A percentile compares a stretch with the other conserved stretches of the same genome.
These are phyloP conservation scores for Phaeosphaeriaceae sp. DNA, from an alignment of 2,329 filamentous ascomycete genomes.

Conservation along the genomic window DNA sequence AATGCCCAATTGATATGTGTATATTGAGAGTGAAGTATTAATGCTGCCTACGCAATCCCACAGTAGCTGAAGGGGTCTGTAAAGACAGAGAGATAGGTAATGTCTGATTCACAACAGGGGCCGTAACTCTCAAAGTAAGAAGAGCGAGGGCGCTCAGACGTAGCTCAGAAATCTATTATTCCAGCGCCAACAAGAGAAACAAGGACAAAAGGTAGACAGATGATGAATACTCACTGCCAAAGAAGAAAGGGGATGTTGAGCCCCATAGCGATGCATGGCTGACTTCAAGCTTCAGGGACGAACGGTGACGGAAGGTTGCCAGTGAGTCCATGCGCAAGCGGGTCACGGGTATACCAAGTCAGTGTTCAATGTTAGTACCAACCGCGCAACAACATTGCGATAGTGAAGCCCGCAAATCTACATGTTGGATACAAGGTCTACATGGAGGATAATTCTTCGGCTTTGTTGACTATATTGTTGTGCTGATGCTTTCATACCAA, in stretches of 20 bases:
- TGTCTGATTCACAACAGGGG: too few relatives aligned
- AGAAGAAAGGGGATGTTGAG: slow-evolving; percentile 12
- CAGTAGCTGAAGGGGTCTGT: not conserved
- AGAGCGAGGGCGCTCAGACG: too few relatives aligned
- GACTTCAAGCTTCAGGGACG: slow-evolving; percentile 10
- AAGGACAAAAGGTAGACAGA: not conserved
- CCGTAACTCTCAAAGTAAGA: too few relatives aligned
- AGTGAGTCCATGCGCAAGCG: too few relatives aligned
- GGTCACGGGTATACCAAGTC: too few relatives aligned
- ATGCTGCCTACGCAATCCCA: not conserved
- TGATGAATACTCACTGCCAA: not conserved
- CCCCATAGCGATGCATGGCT: slow-evolving; percentile 8
- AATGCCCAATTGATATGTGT: slow-evolving; percentile 5
- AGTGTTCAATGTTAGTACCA: too few relatives aligned
- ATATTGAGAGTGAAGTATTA: not conserved
- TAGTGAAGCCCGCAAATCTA: too few relatives aligned
- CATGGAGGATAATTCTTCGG: too few relatives aligned
- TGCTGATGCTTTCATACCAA: too few relatives aligned
- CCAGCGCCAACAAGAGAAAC: not conserved
- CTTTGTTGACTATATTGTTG: too few relatives aligned
- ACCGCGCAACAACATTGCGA: too few relatives aligned
- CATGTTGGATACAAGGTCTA: too few relatives aligned
- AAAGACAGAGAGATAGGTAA: not conserved
- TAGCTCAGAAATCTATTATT: not conserved
- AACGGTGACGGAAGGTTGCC: not conserved